Base-by-base conservation (phyloP, 805 yeast genomes). In the Pichia rugopelliculosa region DNA sequence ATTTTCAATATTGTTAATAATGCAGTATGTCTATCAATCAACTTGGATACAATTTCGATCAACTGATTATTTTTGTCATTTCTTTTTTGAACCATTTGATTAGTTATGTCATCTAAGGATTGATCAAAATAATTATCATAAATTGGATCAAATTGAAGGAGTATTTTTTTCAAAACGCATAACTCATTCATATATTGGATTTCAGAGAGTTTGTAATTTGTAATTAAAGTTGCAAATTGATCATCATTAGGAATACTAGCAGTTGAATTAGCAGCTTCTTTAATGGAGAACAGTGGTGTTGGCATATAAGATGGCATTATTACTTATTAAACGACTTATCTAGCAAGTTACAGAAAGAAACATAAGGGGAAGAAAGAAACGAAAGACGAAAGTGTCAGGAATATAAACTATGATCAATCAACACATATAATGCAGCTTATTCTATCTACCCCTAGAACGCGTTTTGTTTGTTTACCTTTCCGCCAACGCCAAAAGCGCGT, bases 91-190 rank as follows among this genome's bases (percentile, higher is more conserved):
- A 56, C 51, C 45, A 57, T 51, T 36, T 57, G 59, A 17, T 52
- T 53, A 6, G 58, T 49, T 12, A 56, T 54, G 40, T 64, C 66
- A 30, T 59, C 58, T 20, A 49, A 39, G 4, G 59, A 55, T n/a
- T 47, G 57, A 45, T 62, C 66, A 44, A 53, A 61, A 46, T 62
- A 64, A 45, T 55, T 57, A 48, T 62, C 56, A 50, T 52, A 60
- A 24, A 57, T 54, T 7, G 59, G 54, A 42, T 64, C 64, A 44
- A 62, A 62, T 39, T 52, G 42, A 46, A 58, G 52, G 13, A 57
- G 41, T 5, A 62, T 36, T 3, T 56, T 34, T 27, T 56, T 42
- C 13, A 64, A 44, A 2, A 56, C 48, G 30, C 51, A 49, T 17
- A 64, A 42, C 26, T 62, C 62, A 6, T 44, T 42, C 4, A 24